phyloP scores from a whole-genome alignment of 176 grass and related monocot species.

The Carex pumila region DNA sequence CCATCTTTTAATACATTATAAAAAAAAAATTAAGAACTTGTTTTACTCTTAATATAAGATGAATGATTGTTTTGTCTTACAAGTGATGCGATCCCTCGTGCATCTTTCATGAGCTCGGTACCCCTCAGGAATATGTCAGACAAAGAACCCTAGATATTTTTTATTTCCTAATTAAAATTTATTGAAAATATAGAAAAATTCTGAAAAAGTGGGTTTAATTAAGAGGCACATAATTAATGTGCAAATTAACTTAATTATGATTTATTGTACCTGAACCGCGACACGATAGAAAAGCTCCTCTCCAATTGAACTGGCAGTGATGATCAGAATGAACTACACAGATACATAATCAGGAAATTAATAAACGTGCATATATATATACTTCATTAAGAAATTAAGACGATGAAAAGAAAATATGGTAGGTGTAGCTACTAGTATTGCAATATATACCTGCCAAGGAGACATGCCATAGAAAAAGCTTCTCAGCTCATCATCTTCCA shows the following conservation, averaged over 20 bases:
- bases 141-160: conserved; percentile 50
- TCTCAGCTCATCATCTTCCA: conserved; percentile 93
- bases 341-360: neutral
- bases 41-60: neutral
- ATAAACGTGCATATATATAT: neutral
- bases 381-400: neutral
- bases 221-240: neutral
- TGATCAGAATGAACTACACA: conserved; percentile 71
- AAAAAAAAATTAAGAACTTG: neutral
- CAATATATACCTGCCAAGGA: conserved; percentile 78
- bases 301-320: conserved; percentile 75
- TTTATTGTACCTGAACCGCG: conserved; percentile 59
- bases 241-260: neutral
- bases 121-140: conserved; percentile 77
- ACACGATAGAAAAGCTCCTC: conserved; percentile 94
- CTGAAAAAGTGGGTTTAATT: neutral
- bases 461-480: conserved; percentile 99
- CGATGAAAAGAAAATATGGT: neutral
- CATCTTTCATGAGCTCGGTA: conserved; percentile 90
- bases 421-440: neutral
- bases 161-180: neutral
- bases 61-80: conserved; percentile 22
- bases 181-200: neutral
- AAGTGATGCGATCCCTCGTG: conserved; percentile 68
- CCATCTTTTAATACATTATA: neutral